Evolutionary conservation across 495 filamentous ascomycete genomes (phyloP), one percentile per base, ranked within the genome.

Genomic region (Astrocystis sublimbata): DNA sequence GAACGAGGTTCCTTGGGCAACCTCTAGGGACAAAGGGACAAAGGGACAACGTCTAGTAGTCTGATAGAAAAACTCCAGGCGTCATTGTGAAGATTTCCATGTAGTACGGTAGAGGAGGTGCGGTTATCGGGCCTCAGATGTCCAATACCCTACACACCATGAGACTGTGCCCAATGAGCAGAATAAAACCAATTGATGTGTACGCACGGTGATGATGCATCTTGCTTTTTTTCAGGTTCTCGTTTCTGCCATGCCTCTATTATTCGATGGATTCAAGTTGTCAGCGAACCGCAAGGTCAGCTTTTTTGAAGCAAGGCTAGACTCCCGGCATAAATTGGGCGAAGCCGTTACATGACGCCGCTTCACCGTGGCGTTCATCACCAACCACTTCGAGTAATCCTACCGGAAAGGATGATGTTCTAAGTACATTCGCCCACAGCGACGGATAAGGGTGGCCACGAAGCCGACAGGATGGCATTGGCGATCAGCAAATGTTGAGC

Each of bases 1-100:
- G 56, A 59, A 59, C 6, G 45, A 59, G 24, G 54, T 43, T 5
- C 26, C 54, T 24, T 59, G 56, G 40, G 35, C 45, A 50, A 50
- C 21, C 33, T 26, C 33, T 19, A 28, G 30, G 47, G 17, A 42
- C 46, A 33, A 41, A 38, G 33, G 53, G 47, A 28, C 26, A 55
- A 26, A 40, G 41, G 41, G 19, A 41, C 21, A 50, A 47, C 31
- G 40, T 21, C 26, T 33, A 4, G 21, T 35, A 43, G 17, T 1
- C 33, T 9, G 40, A 52, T n/a, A 43, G n/a, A 28, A 30, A 41
- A 7, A 17, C n/a, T 46, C 6, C 17, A 15, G 9, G 26, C 54
- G 30, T 17, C n/a, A 28, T 1, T 5, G 31, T 58, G 56, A 58
- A 7, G 28, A 4, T 50, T 30, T 31, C 47, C 33, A 7, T 45